Evolutionary conservation across 1,284 basidiomycete species (phyloP), one percentile per base, ranked within the genome.

Genomic region (Puccinia novopanici): DNA sequence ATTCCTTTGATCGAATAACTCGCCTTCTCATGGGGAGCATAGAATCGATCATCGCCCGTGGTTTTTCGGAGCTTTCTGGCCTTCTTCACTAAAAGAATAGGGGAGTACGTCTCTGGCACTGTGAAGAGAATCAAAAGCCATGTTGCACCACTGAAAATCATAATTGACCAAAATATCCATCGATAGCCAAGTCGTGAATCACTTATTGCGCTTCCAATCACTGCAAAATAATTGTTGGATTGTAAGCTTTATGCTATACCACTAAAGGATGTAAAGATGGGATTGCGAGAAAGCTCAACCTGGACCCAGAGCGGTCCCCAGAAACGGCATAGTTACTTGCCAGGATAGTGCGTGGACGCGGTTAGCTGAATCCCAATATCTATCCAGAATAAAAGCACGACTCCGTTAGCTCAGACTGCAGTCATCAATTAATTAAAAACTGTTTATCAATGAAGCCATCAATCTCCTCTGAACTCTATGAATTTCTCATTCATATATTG

Each of bases 251-350:
- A 22, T 19, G 19, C 19, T 22, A 2, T 63, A 63, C 5, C 3
- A 19, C 22, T n/a, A 63, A 40, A 24, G 17, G 12, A 63, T 19
- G 4, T n/a, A n/a, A n/a, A 40, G 5, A 34, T 17, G 15, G 27
- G 55, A 10, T 57, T 12, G 50, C 6, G 15, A 15, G 19, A 65
- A 37, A 61, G 15, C 8, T 37, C 17, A 37, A 77, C 75, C 67
- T 68, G 75, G 75, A 54, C 67, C 76, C 30, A 80, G 45, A 0
- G 90, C 89, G 3, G 91, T 90, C 8, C 91, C 91, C 2, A 90
- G 84, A 84, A 92, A 92, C 0, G 91, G 89, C 61, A 88, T 88
- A 1, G 89, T 89, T 0, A 89, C 88, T 84, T 91, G 91, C 42
- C 92, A 81, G 57, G 89, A 89, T 10, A 89, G 89, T 0, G 90